Evolutionary conservation across 805 yeast species (phyloP).

Genomic region (Tetrapisispora fleetii): DNA sequence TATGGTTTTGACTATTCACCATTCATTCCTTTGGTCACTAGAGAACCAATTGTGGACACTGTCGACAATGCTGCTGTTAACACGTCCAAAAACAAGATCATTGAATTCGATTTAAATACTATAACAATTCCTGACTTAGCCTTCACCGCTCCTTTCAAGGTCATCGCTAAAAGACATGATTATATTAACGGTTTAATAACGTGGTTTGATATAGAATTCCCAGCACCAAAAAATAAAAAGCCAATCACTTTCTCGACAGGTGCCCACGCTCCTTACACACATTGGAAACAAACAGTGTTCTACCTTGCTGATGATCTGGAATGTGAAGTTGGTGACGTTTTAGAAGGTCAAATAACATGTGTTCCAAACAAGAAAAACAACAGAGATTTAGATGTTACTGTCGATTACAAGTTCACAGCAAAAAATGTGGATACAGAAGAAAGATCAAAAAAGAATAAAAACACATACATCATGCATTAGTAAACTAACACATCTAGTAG

Average conservation of each 20-base stretch:
- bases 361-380: constrained; percentile 73
- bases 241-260: constrained; percentile 80
- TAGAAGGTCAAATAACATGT: constrained; percentile 63
- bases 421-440: constrained; percentile 36
- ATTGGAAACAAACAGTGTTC: constrained; percentile 97
- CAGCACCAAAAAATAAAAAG: constrained; percentile 41
- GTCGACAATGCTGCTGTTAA: constrained; percentile 70
- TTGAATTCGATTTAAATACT: constrained; percentile 83
- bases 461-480: constrained; percentile 63
- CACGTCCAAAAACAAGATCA: constrained; percentile 61
- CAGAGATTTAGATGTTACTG: constrained; percentile 79
- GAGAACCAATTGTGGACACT: constrained; percentile 93
- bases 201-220: constrained; percentile 94
- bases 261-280: constrained; percentile 88
- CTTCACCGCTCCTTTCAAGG: constrained; percentile 57
- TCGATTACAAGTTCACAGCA: constrained; percentile 42
- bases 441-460: constrained; percentile 50
- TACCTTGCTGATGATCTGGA: constrained; percentile 76
- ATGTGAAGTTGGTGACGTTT: constrained; percentile 62
- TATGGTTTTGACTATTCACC: constrained; percentile 96
- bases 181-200: constrained; percentile 79
- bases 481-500: neutral
- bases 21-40: constrained; percentile 74
- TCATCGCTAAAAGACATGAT: constrained; percentile 71
- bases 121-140: constrained; percentile 75